Base-by-base conservation (phyloP, 1,284 basidiomycete genomes). In the Calocybe gambosa region DNA sequence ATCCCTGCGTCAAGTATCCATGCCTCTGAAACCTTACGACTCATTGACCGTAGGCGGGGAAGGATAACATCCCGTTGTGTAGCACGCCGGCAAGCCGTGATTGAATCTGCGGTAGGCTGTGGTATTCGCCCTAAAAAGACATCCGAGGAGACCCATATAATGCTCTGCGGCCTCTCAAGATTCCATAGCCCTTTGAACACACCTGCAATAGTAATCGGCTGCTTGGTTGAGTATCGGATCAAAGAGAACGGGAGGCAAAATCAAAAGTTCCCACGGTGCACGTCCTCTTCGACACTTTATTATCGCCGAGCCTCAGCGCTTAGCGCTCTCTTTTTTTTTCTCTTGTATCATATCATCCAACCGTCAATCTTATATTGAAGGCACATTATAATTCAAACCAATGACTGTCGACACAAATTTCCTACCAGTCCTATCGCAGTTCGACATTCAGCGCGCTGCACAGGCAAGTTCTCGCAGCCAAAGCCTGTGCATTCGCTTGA, bases 401-500 rank as follows among this genome's bases (percentile, higher is more conserved):
- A 57, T 52, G 52, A 55, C 53, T 52, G 45, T 56, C 26, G 60
- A 66, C 50, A 57, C 60, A 39, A 55, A 49, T 20, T 73, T 76
- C 53, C 65, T 78, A 7, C 75, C 76, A 7, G 51, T 59, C 31
- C 65, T 78, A 28, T 63, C 70, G 3, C 59, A 59, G 15, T 59
- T 55, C 31, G 75, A 78, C 57, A 60, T 77, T 33, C 64, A 72
- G 47, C 69, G 67, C 50, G 75, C 75, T 20, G 68, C 69, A 25
- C 68, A 75, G 60, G 75, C 73, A 59, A 60, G 65, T 60, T 39
- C 18, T 36, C 45, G 29, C 10, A 25, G 45, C 43, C 35, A 38
- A 18, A 9, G 28, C 21, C n/a, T 13, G 10, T 23, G 28, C 18
- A n/a, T 36, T 43, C 18, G 31, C 50, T 44, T 48, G 45, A 26